phyloP scores from a whole-genome alignment of 768 basidiomycete genomes.

The Cyathus striatus region DNA sequence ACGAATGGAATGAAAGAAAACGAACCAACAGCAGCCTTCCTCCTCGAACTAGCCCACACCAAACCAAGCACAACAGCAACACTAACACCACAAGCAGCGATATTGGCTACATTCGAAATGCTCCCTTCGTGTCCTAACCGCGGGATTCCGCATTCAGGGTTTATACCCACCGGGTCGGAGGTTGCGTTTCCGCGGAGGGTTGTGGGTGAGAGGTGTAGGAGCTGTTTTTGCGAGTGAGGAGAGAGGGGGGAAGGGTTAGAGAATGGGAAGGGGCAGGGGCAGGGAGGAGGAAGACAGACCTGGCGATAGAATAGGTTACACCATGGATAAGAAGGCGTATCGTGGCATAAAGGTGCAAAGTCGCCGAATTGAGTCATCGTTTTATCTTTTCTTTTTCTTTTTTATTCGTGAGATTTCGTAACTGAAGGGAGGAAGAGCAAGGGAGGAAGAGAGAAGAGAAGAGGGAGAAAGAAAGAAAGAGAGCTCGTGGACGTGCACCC shows the following conservation, averaged over 20 bases:
- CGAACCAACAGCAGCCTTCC: slow-evolving; percentile 81
- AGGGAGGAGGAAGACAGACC: slow-evolving; percentile 31
- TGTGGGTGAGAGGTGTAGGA: slow-evolving; percentile 24
- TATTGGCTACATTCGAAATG: slow-evolving; percentile 10
- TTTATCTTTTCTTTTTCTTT: background rate
- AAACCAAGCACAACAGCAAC: slow-evolving; percentile 48
- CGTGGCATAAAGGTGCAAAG: slow-evolving; percentile 61
- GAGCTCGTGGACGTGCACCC: no score
- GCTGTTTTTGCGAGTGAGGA: slow-evolving; percentile 18
- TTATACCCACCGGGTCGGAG: slow-evolving; percentile 77
- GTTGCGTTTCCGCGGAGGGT: slow-evolving; percentile 32
- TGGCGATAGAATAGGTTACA: slow-evolving; percentile 95
- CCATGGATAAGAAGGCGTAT: slow-evolving; percentile 79
- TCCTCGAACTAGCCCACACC: slow-evolving; percentile 42
- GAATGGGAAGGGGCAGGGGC: background rate
- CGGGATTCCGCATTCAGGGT: slow-evolving; percentile 33
- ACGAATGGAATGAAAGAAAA: slow-evolving; percentile 9
- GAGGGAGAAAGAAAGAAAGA: no score
- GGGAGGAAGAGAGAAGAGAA: background rate
- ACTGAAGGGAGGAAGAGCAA: background rate
- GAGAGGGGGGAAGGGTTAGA: background rate
- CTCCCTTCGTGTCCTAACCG: background rate
- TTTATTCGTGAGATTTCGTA: background rate
- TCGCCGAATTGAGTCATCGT: slow-evolving; percentile 49
- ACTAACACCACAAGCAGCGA: slow-evolving; percentile 65